Evolutionary conservation across 352 stramenopile species (phyloP), one percentile per base, ranked within the genome.

Genomic region (Pythium grandisporangium): DNA sequence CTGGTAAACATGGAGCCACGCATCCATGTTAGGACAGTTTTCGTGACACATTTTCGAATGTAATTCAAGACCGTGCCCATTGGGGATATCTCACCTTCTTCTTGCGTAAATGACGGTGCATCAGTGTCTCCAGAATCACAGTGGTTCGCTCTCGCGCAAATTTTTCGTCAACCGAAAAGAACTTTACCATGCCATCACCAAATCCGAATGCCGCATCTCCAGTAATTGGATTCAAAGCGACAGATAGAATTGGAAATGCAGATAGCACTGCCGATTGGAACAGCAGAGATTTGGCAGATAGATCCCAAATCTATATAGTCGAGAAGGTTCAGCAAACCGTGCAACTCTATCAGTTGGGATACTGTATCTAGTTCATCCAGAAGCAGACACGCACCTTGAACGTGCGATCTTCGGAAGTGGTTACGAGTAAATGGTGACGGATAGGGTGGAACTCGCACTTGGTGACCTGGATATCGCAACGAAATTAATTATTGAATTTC

Each of bases 191-290:
- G 22, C 75, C 73, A 24, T 92, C 78, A 0, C 63, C 67, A 60
- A 92, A 92, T 6, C 75, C 78, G 19, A 87, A 78, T 2, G 58
- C 50, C 4, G 66, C 58, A 35, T 92, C 76, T 2, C 76, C 76
- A 20, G 70, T 90, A 4, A 67, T 37, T 1, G 75, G 55, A 32
- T 90, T 84, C 6, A 78, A 42, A 10, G 69, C 59, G 3, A 90
- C 41, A 4, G 72, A 79, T 2, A 90, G 40, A 34, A 90, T 90
- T 4, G 73, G 47, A 22, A 81, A 87, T 4, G 79, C 76, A 0
- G 79, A 92, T 10, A 92, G 45, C 13, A 92, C 68, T 0, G 79
- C 55, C 1, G 76, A 92, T 53, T 92, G 76, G 45, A 83, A 92
- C 27, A 82, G 66, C 35, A 90, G 37, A 3, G 37, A 46, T 33